Conservation (phyloP, 257 asterid genomes). For the Nicotiana knightiana region DNA sequence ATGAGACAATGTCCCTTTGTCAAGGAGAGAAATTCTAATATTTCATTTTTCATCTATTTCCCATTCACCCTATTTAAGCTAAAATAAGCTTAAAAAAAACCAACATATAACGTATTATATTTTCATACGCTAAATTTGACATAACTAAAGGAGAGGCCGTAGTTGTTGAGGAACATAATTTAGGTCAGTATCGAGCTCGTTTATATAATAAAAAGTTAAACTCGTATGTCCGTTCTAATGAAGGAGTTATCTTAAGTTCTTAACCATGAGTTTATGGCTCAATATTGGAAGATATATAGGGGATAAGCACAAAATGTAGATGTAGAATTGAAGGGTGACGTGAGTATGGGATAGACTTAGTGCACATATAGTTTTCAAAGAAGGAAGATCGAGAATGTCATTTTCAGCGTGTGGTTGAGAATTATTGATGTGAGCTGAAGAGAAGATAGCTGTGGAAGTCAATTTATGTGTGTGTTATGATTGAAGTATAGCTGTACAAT, state of each 20-base stretch:
- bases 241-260: background rate
- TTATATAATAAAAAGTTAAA: background rate
- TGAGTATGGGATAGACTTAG: background rate
- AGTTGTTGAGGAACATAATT: background rate
- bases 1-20: no score
- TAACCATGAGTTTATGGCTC: background rate
- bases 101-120: background rate
- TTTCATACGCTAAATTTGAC: background rate
- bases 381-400: conserved; percentile 6
- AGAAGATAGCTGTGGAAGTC: background rate
- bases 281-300: background rate
- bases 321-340: background rate
- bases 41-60: no score
- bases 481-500: conserved; percentile 18
- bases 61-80: no score
- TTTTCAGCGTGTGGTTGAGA: conserved; percentile 10
- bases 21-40: no score
- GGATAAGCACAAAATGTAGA: background rate
- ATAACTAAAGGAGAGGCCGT: no score
- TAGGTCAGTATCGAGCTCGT: background rate
- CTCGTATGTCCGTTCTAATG: background rate
- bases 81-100: no score
- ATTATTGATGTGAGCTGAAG: conserved; percentile 9
- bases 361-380: background rate
- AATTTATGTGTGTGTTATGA: conserved; percentile 1